These are phyloP conservation scores for Phialemoniopsis sp. DNA, from an alignment of 2,329 filamentous ascomycete genomes.

Conservation along the genomic window DNA sequence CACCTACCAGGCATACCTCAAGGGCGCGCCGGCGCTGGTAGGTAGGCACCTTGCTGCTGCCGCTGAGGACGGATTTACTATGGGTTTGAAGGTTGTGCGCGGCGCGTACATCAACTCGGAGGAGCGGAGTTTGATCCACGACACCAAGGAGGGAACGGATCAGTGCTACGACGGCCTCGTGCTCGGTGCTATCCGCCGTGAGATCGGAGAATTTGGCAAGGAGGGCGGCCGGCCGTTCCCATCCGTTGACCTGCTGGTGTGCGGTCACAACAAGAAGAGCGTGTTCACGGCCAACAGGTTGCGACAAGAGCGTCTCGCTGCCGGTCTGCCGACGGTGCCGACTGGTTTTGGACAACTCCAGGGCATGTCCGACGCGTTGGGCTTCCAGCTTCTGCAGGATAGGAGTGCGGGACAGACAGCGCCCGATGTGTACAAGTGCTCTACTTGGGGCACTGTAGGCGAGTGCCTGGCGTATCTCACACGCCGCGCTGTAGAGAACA, in stretches of 20 bases:
- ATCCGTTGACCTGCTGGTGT: conserved; percentile 42
- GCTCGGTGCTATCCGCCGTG: conserved; percentile 32
- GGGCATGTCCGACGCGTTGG: conserved; percentile 55
- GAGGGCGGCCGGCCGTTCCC: conserved; percentile 27
- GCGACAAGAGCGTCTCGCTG: conserved; percentile 33
- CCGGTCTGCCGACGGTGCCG: conserved; percentile 22
- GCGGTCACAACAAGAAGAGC: conserved; percentile 45
- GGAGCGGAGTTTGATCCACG: conserved; percentile 42
- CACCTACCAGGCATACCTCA: conserved; percentile 55
- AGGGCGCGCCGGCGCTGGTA: conserved; percentile 35
- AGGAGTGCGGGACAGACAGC: conserved; percentile 12
- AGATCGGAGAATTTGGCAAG: too few relatives aligned
- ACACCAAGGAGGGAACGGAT: conserved; percentile 49
- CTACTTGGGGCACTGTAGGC: conserved; percentile 30
- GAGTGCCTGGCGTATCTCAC: conserved; percentile 33
- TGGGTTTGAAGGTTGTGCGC: conserved; percentile 53
- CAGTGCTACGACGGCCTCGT: conserved; percentile 44
- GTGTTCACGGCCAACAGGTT: conserved; percentile 36
- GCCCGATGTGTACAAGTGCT: conserved; percentile 32
- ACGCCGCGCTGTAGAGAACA: conserved; percentile 31
- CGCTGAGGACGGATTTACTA: conserved; percentile 39
- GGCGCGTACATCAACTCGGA: conserved; percentile 52
- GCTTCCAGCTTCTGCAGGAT: conserved; percentile 39
- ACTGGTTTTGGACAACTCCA: conserved; percentile 49
- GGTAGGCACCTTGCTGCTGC: conserved; percentile 40